These are phyloP conservation scores for Termitomyces sp. DNA, from an alignment of 768 basidiomycete species.

Conservation along the genomic window DNA sequence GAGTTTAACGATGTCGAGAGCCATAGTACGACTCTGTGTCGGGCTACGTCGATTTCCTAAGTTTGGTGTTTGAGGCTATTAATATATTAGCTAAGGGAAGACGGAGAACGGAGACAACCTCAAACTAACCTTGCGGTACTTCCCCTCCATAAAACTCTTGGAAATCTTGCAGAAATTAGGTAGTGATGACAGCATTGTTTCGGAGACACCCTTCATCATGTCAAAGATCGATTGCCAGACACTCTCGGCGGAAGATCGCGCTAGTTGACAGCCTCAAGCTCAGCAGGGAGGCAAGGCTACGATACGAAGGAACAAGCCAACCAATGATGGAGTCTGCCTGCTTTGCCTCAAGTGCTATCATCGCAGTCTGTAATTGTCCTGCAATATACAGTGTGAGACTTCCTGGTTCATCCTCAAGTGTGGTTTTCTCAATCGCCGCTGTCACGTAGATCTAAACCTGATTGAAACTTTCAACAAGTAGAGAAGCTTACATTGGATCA, in stretches of 20 bases:
- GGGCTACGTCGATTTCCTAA: conserved; percentile 70
- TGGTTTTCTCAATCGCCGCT: conserved; percentile 48
- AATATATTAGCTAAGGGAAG: background rate
- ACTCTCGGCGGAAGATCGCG: conserved; percentile 66
- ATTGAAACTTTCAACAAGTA: conserved; percentile 3
- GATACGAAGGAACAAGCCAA: conserved; percentile 26
- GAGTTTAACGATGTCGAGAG: conserved; percentile 74
- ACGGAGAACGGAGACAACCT: background rate
- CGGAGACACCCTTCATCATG: conserved; percentile 85
- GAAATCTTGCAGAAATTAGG: conserved; percentile 95
- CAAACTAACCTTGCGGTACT: conserved; percentile 73
- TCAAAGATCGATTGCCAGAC: conserved; percentile 79
- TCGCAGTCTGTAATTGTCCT: conserved; percentile 56
- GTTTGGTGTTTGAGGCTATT: conserved; percentile 27
- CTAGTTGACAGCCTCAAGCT: conserved; percentile 32
- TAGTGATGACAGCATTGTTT: conserved; percentile 77
- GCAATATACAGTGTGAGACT: conserved; percentile 43
- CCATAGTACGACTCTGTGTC: conserved; percentile 78
- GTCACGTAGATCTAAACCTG: conserved; percentile 12
- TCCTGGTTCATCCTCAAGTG: conserved; percentile 34
- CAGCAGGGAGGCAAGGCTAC: background rate
- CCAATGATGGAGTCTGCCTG: conserved; percentile 61
- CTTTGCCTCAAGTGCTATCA: conserved; percentile 60
- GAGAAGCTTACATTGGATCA: conserved; percentile 48
- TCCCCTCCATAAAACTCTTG: conserved; percentile 88